Evolutionary conservation across 257 asterid species (phyloP).

Genomic region (Capsicum rhomboideum): DNA sequence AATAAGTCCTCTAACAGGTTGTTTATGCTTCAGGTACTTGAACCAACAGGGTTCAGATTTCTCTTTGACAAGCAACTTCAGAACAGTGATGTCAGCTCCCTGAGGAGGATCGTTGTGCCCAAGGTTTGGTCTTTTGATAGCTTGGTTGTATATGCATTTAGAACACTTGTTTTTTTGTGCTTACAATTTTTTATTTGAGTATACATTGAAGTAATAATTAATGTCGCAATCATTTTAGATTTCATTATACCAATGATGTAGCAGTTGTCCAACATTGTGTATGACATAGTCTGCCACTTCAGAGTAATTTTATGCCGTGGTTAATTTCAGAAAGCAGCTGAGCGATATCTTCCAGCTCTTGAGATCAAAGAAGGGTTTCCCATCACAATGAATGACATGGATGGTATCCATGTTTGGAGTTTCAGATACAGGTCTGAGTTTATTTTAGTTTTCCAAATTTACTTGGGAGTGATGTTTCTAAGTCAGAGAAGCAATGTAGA

Average conservation of each 20-base stretch:
- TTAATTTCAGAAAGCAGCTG: slow-evolving; percentile 31
- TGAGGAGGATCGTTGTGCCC: slow-evolving; percentile 37
- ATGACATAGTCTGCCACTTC: neutral
- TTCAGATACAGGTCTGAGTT: slow-evolving; percentile 33
- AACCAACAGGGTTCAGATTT: slow-evolving; percentile 20
- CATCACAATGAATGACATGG: slow-evolving; percentile 40
- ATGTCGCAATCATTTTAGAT: neutral
- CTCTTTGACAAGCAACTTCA: slow-evolving; percentile 41
- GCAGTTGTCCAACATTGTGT: neutral
- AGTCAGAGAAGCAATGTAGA: neutral
- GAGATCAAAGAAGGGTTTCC: slow-evolving; percentile 32
- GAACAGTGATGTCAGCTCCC: slow-evolving; percentile 38
- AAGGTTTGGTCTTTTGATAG: slow-evolving; percentile 16
- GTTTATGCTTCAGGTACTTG: slow-evolving; percentile 22
- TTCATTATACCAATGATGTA: neutral
- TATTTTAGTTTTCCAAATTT: neutral
- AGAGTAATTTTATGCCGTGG: neutral
- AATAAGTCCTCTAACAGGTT: neutral
- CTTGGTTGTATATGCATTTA: neutral
- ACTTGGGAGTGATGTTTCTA: neutral
- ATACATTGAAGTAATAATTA: neutral
- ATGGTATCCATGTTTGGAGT: slow-evolving; percentile 36
- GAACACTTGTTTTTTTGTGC: neutral
- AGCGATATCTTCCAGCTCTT: slow-evolving; percentile 30
- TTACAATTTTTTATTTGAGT: neutral